A percentile compares a stretch with the other conserved stretches of the same genome.
Conservation (phyloP, 352 stramenopile genomes). For the Globisporangium barbulae region DNA sequence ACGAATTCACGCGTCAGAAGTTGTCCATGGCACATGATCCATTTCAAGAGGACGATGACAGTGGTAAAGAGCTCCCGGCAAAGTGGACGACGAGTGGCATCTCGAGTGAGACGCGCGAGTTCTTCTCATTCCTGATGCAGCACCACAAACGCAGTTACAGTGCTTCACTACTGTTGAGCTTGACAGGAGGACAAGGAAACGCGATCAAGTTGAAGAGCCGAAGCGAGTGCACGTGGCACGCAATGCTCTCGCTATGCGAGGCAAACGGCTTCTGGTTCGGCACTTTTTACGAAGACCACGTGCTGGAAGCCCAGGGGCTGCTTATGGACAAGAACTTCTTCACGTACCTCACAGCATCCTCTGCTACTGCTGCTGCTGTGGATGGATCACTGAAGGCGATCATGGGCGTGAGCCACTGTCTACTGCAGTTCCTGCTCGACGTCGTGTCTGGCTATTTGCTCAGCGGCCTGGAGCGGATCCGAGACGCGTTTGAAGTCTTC, state of each 20-base stretch:
- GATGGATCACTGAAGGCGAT: constrained; percentile 4
- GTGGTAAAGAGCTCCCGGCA: not conserved
- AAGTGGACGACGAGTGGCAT: not conserved
- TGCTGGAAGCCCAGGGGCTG: constrained; percentile 46
- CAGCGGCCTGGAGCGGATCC: constrained; percentile 47
- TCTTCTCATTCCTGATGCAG: constrained; percentile 13
- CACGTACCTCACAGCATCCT: not conserved
- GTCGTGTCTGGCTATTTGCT: constrained; percentile 47
- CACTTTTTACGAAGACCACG: constrained; percentile 12
- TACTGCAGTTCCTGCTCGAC: constrained; percentile 57
- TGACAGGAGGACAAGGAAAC: not conserved
- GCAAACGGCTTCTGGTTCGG: constrained; percentile 42
- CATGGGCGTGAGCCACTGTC: constrained; percentile 19
- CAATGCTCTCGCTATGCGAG: constrained; percentile 28
- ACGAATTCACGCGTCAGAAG: not conserved
- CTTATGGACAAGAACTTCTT: constrained; percentile 23
- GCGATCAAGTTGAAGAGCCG: not conserved
- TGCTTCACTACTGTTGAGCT: not conserved
- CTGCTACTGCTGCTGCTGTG: not conserved
- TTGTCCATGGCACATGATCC: not conserved
- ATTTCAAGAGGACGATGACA: not conserved
- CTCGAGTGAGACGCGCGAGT: constrained; percentile 11
- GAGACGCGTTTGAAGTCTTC: constrained; percentile 18
- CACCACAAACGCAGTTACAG: constrained; percentile 11
- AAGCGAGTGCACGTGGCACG: constrained; percentile 27